Evolutionary conservation across 2,329 filamentous ascomycete species (phyloP).

Genomic region (Westerdykella sp.): DNA sequence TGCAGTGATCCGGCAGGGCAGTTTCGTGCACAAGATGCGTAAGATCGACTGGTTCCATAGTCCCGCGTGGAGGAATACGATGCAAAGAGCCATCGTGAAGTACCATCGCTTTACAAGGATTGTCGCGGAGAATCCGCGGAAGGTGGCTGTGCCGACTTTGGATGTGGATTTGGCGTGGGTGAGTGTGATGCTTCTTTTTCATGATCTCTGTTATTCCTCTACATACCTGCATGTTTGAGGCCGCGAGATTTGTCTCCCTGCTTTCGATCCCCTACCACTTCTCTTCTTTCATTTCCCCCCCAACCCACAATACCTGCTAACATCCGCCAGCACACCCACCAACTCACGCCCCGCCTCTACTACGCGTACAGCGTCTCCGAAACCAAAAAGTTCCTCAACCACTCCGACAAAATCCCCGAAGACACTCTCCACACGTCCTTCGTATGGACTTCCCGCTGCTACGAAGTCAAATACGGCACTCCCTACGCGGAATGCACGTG

Average conservation of each 20-base stretch:
- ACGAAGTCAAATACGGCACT: constrained; percentile 58
- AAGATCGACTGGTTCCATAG: constrained; percentile 73
- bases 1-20: constrained; percentile 59
- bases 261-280: no score
- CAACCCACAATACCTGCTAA: no score
- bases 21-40: constrained; percentile 65
- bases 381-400: constrained; percentile 61
- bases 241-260: no score
- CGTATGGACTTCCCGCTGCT: constrained; percentile 65
- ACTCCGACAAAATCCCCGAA: constrained; percentile 79
- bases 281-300: constrained; percentile 1
- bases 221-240: no score
- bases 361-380: constrained; percentile 49
- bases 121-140: constrained; percentile 44
- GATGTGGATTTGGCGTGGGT: constrained; percentile 68
- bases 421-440: constrained; percentile 58
- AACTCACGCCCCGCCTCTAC: constrained; percentile 61
- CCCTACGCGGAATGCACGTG: constrained; percentile 74
- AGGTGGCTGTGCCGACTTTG: constrained; percentile 61
- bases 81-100: constrained; percentile 58
- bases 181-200: constrained; percentile 3
- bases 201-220: not conserved
- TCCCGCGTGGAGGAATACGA: constrained; percentile 57
- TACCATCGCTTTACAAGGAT: constrained; percentile 59
- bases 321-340: constrained; percentile 58